These are phyloP conservation scores for Pyrenula aspistea DNA, from an alignment of 495 filamentous ascomycete species.

Conservation along the genomic window DNA sequence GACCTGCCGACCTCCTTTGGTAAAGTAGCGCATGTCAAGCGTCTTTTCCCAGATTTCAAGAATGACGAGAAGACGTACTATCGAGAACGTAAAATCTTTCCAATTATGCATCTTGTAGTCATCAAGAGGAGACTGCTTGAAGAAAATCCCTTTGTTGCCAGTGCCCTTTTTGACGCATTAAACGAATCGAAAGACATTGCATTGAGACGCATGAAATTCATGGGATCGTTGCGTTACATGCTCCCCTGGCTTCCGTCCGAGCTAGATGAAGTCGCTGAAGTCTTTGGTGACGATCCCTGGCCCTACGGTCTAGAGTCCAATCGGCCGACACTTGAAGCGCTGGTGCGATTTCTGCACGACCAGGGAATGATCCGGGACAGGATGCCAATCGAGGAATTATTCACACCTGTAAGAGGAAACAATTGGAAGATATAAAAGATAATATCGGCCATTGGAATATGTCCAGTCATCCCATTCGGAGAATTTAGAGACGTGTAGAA, in stretches of 20 bases:
- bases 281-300: slow-evolving; percentile 22
- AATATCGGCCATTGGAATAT: no score
- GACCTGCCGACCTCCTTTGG: slow-evolving; percentile 17
- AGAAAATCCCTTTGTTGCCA: slow-evolving; percentile 15
- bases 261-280: slow-evolving; percentile 20
- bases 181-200: slow-evolving; percentile 23
- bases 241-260: slow-evolving; percentile 21
- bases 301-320: slow-evolving; percentile 22
- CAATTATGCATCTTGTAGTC: slow-evolving; percentile 29
- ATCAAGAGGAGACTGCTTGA: slow-evolving; percentile 18
- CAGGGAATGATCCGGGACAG: slow-evolving; percentile 19
- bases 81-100: slow-evolving; percentile 23
- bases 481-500: no score
- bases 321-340: slow-evolving; percentile 17
- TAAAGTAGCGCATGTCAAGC: slow-evolving; percentile 16
- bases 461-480: no score
- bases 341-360: slow-evolving; percentile 16
- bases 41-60: slow-evolving; percentile 26
- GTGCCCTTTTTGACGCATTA: slow-evolving; percentile 21
- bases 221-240: slow-evolving; percentile 20
- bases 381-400: slow-evolving; percentile 19
- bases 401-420: slow-evolving; percentile 6
- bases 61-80: slow-evolving; percentile 24
- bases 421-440: not conserved
- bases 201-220: slow-evolving; percentile 11